Evolutionary conservation across 2,329 filamentous ascomycete genomes (phyloP).

Genomic region (Penicillium sp.): DNA sequence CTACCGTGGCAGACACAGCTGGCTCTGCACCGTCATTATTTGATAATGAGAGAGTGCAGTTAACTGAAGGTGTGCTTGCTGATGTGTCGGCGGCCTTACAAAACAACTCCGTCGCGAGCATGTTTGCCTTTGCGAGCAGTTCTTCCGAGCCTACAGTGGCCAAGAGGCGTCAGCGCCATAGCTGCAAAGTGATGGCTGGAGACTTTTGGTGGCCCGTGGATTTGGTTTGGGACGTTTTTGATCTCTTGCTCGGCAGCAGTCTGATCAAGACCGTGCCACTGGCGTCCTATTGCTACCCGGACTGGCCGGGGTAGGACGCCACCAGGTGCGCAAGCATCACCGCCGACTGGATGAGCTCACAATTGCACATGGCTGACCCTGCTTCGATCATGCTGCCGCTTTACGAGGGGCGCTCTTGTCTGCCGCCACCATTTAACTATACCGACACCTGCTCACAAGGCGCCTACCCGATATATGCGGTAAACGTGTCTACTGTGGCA

Average conservation of each 20-base stretch:
- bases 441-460: constrained; percentile 26
- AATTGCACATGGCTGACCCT: constrained; percentile 19
- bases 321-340: constrained; percentile 32
- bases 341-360: constrained; percentile 27
- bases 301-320: constrained; percentile 34
- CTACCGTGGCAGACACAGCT: not conserved
- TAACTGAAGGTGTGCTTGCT: constrained; percentile 38
- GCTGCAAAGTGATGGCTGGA: constrained; percentile 28
- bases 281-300: constrained; percentile 36
- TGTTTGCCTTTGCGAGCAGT: constrained; percentile 35
- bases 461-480: constrained; percentile 30
- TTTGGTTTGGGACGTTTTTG: constrained; percentile 31
- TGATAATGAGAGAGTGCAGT: constrained; percentile 29
- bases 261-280: constrained; percentile 35
- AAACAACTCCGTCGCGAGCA: constrained; percentile 30
- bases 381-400: constrained; percentile 22
- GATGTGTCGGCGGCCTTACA: constrained; percentile 30
- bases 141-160: not conserved
- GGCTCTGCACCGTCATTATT: constrained; percentile 3
- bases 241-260: constrained; percentile 37
- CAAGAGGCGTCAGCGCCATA: constrained; percentile 39
- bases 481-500: constrained; percentile 32
- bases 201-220: constrained; percentile 21
- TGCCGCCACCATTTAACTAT: constrained; percentile 15
- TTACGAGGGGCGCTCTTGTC: constrained; percentile 23